phyloP scores from a whole-genome alignment of 768 basidiomycete species.

The Lactifluus hygrophoroides region DNA sequence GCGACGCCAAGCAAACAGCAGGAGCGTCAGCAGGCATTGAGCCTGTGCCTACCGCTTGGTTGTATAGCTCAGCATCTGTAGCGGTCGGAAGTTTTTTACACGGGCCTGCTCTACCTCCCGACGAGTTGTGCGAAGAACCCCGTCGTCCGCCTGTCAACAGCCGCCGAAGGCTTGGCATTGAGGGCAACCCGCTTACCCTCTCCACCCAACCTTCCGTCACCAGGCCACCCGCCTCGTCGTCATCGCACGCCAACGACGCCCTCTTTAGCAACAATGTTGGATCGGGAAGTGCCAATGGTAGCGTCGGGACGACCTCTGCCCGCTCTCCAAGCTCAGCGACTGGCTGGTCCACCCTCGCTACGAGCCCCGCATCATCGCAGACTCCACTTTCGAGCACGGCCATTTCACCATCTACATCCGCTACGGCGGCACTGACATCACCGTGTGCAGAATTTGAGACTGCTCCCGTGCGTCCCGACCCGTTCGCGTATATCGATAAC shows the following conservation, averaged over 20 bases:
- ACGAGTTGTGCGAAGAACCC: constrained; percentile 22
- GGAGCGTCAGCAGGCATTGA: too few species aligned
- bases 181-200: neutral
- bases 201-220: neutral
- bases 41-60: constrained; percentile 2
- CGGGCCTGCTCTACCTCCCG: constrained; percentile 28
- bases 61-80: constrained; percentile 48
- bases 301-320: neutral
- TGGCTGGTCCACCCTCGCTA: constrained; percentile 17
- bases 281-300: neutral
- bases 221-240: neutral
- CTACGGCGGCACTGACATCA: too few species aligned
- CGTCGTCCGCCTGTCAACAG: constrained; percentile 24
- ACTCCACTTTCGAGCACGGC: constrained; percentile 1
- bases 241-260: too few species aligned
- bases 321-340: neutral
- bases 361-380: constrained; percentile 6
- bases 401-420: neutral
- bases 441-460: neutral
- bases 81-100: constrained; percentile 44
- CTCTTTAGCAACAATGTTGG: neutral
- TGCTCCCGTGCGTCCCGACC: constrained; percentile 18
- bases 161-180: constrained; percentile 18
- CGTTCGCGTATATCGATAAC: constrained; percentile 22
- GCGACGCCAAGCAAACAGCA: constrained; percentile 18